Base-by-base conservation (phyloP, 2,329 filamentous ascomycete species). In the Metarhizium sp. region DNA sequence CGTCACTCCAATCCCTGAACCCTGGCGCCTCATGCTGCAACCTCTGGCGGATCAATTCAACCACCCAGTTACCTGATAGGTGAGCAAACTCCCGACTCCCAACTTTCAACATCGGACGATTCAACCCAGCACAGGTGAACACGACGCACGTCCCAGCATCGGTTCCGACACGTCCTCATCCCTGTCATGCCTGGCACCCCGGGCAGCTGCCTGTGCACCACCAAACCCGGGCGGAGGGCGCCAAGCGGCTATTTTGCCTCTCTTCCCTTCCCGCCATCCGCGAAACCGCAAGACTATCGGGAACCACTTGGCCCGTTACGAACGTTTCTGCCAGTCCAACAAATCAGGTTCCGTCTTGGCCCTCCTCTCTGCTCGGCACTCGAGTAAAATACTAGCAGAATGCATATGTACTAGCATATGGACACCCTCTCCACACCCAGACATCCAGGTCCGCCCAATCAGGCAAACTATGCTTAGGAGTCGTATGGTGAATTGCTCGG, bases 151-250 rank as follows among this genome's bases (percentile, higher is more conserved):
- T 16, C 14, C 38, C 13, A 16, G 10, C 38, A 16, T 5, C 38
- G 1, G 38, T 25, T 25, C 25, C 25, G 4, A 25, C 25, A 25
- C 25, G 3, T 4, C 25, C 20, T 25, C 25, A 25, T 25, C 25
- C 25, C 25, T 25, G 25, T 25, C 25, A 25, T 4, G 25, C 25
- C 25, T 25, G 25, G 25, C 25, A 25, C 25, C 25, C 25, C 25
- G 4, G 25, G 25, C 25, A 25, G 25, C 25, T 25, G 25, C 25
- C 25, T 25, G 25, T 25, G 25, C 25, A 32, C 25, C 53, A 50
- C 46, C 47, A 30, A 36, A 50, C 16, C 34, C 47, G 47, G 53
- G 53, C 53, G 47, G 20, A 50, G 13, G 53, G 53, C 47, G 47
- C 36, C 47, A 50, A 46, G 47, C 47, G 36, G 47, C 53, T 30